Evolutionary conservation across 305 asterid genomes (phyloP).

Genomic region (Petunia hybrid): DNA sequence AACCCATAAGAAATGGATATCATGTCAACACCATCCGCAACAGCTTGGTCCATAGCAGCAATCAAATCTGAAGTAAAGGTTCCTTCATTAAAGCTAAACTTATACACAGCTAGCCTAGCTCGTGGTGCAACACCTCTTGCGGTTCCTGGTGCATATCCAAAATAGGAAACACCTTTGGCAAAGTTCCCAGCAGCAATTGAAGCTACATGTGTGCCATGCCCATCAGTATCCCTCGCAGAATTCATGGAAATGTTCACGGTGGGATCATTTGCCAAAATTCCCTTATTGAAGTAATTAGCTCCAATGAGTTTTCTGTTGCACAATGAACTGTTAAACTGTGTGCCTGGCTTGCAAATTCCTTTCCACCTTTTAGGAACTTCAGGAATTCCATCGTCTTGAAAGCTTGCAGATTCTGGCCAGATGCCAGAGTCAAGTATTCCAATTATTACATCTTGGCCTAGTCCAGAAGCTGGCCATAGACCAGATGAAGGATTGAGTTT

Average conservation of each 20-base stretch:
- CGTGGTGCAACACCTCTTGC: conserved; percentile 45
- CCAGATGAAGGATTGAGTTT: conserved; percentile 34
- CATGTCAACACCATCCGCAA: conserved; percentile 43
- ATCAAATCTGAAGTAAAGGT: conserved; percentile 34
- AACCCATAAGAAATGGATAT: conserved; percentile 40
- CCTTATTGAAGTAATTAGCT: conserved; percentile 39
- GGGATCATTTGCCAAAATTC: conserved; percentile 21
- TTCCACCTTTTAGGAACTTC: conserved; percentile 37
- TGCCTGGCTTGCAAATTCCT: conserved; percentile 28
- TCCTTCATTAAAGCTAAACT: conserved; percentile 28
- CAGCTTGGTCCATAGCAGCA: conserved; percentile 47
- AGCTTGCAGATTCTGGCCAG: conserved; percentile 42
- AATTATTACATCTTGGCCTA: conserved; percentile 36
- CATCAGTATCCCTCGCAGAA: conserved; percentile 43
- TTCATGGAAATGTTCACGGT: conserved; percentile 31
- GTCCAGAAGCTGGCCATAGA: conserved; percentile 37
- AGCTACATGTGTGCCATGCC: conserved; percentile 41
- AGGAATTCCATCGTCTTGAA: conserved; percentile 35
- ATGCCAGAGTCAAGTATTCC: conserved; percentile 34
- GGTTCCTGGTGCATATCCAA: conserved; percentile 43
- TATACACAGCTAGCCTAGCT: conserved; percentile 41
- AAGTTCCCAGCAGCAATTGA: conserved; percentile 46
- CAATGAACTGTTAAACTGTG: conserved; percentile 30
- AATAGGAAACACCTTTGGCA: conserved; percentile 34
- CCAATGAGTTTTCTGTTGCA: conserved; percentile 43